Evolutionary conservation across 371 early-diverging fungal species (phyloP).

Genomic region (Mucor racemosus): DNA sequence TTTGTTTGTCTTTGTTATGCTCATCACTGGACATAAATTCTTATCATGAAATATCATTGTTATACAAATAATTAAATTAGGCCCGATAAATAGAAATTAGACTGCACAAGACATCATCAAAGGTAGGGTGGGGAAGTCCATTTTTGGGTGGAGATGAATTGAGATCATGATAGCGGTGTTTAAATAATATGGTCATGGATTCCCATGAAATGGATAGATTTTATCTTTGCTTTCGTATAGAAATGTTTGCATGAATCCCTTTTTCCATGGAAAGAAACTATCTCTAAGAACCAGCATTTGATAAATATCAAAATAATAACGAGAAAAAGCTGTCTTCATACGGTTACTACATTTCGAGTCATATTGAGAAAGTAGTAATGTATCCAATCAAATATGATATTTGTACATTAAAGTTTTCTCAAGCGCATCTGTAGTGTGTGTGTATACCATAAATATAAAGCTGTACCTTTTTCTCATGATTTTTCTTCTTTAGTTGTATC

Average conservation of each 20-base stretch:
- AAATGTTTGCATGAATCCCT: background rate
- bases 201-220: background rate
- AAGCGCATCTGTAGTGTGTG: background rate
- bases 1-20: too few relatives aligned
- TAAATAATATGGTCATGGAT: background rate
- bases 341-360: background rate
- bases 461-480: background rate
- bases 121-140: background rate
- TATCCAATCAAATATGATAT: conserved; percentile 4
- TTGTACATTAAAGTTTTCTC: background rate
- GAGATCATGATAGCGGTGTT: background rate
- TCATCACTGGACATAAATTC: background rate
- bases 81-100: background rate
- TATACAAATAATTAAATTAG: background rate
- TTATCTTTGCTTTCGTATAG: background rate
- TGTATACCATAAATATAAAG: background rate
- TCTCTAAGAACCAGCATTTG: background rate
- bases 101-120: background rate
- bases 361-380: background rate
- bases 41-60: background rate
- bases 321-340: too few relatives aligned
- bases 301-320: too few relatives aligned
- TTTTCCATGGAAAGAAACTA: background rate
- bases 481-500: conserved; percentile 7
- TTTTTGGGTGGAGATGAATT: background rate